These are phyloP conservation scores for Hippophae tibetana DNA, from an alignment of 306 rosid genomes.

Conservation along the genomic window DNA sequence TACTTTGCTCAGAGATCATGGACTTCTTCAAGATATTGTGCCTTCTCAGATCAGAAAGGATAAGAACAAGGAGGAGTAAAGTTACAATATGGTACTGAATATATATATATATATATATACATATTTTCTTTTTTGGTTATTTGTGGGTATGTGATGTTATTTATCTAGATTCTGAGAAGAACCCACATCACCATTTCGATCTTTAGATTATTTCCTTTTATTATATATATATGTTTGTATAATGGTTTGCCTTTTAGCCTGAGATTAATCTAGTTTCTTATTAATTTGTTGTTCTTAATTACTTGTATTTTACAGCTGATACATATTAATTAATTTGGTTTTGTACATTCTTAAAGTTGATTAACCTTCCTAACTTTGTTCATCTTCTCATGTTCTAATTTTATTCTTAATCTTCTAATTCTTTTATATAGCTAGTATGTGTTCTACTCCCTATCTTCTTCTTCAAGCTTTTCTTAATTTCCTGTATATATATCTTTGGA, in stretches of 20 bases:
- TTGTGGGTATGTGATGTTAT: background rate
- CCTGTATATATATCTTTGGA: too few relatives aligned
- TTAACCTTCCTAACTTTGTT: background rate
- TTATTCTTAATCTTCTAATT: too few relatives aligned
- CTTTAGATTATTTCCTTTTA: background rate
- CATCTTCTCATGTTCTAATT: background rate
- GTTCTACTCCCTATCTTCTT: too few relatives aligned
- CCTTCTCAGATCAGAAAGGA: constrained; percentile 50
- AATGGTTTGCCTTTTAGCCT: constrained; percentile 5
- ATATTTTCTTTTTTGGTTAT: background rate
- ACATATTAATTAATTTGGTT: background rate
- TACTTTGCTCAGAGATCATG: constrained; percentile 41
- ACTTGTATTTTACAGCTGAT: constrained; percentile 2
- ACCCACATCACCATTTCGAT: background rate
- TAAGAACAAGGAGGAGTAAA: constrained; percentile 13
- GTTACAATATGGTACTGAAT: too few relatives aligned
- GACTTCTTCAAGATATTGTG: constrained; percentile 77
- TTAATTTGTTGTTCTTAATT: constrained; percentile 20
- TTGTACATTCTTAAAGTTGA: background rate
- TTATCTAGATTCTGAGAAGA: background rate
- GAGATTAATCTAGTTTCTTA: constrained; percentile 8
- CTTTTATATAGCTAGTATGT: too few relatives aligned
- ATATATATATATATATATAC: background rate
- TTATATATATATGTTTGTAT: background rate
- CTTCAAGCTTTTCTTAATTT: too few relatives aligned